Evolutionary conservation across 2,329 filamentous ascomycete genomes (phyloP).

Genomic region (Fusarium sp.): DNA sequence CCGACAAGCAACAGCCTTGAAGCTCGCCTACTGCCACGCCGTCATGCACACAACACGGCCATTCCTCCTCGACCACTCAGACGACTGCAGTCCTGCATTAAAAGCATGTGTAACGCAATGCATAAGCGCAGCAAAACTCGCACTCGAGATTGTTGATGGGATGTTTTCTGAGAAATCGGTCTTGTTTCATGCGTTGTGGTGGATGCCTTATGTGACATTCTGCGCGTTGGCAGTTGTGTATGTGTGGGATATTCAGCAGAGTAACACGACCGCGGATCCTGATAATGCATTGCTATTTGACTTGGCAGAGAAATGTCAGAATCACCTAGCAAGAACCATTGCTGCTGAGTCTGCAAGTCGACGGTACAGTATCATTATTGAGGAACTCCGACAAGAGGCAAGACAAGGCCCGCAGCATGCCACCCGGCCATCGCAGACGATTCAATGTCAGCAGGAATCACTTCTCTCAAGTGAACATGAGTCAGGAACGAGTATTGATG

Average conservation of each 20-base stretch:
- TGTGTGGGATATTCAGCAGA: constrained; percentile 57
- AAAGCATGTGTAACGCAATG: constrained; percentile 54
- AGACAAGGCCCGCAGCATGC: constrained; percentile 15
- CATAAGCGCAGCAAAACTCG: constrained; percentile 46
- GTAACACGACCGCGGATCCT: constrained; percentile 1
- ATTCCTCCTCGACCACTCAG: constrained; percentile 58
- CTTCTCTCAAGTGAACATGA: background rate
- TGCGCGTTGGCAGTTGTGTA: constrained; percentile 65
- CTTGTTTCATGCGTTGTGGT: constrained; percentile 61
- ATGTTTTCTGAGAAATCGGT: constrained; percentile 51
- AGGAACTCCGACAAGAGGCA: constrained; percentile 15
- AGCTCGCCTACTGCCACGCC: constrained; percentile 65
- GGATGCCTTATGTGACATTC: constrained; percentile 65
- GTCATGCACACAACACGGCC: constrained; percentile 66
- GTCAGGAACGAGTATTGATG: constrained; percentile 10
- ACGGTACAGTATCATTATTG: constrained; percentile 29
- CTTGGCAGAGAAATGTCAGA: constrained; percentile 38
- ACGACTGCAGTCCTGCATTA: background rate
- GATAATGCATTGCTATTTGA: constrained; percentile 23
- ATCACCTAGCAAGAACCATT: constrained; percentile 12
- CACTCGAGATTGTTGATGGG: constrained; percentile 56
- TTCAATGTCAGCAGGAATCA: background rate
- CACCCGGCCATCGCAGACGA: background rate
- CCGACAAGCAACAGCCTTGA: constrained; percentile 63
- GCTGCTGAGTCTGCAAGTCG: constrained; percentile 13